Percentiles rank a stretch among this genome's conserved stretches.
Conservation (phyloP, 257 asterid genomes). For the Pogostemon cablin region DNA sequence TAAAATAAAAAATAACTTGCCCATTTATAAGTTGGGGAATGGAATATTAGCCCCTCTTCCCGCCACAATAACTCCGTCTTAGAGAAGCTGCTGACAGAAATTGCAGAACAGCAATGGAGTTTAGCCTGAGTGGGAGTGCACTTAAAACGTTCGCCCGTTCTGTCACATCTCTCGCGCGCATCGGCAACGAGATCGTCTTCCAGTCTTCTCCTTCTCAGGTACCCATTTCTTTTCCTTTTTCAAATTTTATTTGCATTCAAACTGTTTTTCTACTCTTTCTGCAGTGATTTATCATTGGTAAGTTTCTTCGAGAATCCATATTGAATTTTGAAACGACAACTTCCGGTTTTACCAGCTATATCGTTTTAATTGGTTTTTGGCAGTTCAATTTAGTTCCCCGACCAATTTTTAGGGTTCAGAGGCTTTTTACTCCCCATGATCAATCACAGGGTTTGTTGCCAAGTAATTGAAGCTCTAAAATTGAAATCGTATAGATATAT, state of each 20-base stretch:
- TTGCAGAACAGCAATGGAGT: constrained; percentile 58
- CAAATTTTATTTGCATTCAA: constrained; percentile 14
- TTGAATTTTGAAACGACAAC: not conserved
- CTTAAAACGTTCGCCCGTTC: constrained; percentile 85
- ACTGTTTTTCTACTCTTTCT: not conserved
- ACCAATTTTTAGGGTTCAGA: constrained; percentile 34
- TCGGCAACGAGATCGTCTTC: constrained; percentile 86
- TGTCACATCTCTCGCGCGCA: constrained; percentile 87
- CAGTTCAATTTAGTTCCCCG: not conserved
- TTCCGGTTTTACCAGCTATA: not conserved
- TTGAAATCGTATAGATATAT: not conserved
- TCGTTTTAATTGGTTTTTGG: not conserved
- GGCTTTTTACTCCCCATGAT: constrained; percentile 2
- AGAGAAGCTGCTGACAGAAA: not conserved
- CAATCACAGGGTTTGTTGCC: not conserved
- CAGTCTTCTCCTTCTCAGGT: constrained; percentile 85
- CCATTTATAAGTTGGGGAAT: too few relatives aligned
- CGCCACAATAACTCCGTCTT: constrained; percentile 25
- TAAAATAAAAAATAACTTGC: too few relatives aligned
- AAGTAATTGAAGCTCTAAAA: constrained; percentile 5
- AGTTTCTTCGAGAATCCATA: not conserved
- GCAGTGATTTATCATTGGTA: not conserved
- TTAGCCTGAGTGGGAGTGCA: constrained; percentile 77
- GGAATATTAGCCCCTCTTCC: constrained; percentile 12
- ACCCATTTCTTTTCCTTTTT: not conserved